Evolutionary conservation across 2,329 filamentous ascomycete species (phyloP).

Genomic region (Mycogone perniciosa): DNA sequence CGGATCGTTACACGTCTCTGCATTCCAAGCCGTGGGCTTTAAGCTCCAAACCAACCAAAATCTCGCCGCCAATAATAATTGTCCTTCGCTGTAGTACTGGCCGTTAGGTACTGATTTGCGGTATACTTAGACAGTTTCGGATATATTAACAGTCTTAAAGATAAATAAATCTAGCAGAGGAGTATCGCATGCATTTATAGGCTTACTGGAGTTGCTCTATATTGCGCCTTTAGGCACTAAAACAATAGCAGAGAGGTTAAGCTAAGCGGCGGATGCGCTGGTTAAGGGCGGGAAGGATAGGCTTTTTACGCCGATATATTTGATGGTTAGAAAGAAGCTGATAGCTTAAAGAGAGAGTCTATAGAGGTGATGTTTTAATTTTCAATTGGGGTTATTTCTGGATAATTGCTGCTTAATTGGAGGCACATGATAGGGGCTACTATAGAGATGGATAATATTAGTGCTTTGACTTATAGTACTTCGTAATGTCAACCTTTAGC

Average conservation of each 20-base stretch:
- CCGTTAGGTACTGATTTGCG: constrained; percentile 69
- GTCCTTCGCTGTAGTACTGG: constrained; percentile 88
- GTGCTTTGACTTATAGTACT: no score
- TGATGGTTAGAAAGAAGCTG: constrained; percentile 85
- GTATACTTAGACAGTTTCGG: constrained; percentile 66
- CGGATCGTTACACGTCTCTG: constrained; percentile 69
- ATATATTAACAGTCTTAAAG: constrained; percentile 69
- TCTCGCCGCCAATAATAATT: constrained; percentile 54
- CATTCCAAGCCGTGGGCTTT: constrained; percentile 85
- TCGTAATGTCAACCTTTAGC: no score
- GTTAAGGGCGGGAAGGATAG: constrained; percentile 77
- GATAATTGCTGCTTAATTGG: no score
- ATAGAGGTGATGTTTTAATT: not conserved
- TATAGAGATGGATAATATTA: no score
- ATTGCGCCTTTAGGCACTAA: constrained; percentile 72
- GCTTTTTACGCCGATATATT: constrained; percentile 92
- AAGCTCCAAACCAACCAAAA: constrained; percentile 79
- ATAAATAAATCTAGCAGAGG: constrained; percentile 77
- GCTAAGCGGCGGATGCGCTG: constrained; percentile 67
- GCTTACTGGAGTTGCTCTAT: constrained; percentile 61
- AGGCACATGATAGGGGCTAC: no score
- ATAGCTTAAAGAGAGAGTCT: not conserved
- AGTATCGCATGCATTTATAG: constrained; percentile 65
- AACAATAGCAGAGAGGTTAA: constrained; percentile 82
- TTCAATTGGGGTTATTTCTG: no score